Base-by-base conservation (phyloP, 768 basidiomycete genomes). In the Pleurotus citrinopileatus region DNA sequence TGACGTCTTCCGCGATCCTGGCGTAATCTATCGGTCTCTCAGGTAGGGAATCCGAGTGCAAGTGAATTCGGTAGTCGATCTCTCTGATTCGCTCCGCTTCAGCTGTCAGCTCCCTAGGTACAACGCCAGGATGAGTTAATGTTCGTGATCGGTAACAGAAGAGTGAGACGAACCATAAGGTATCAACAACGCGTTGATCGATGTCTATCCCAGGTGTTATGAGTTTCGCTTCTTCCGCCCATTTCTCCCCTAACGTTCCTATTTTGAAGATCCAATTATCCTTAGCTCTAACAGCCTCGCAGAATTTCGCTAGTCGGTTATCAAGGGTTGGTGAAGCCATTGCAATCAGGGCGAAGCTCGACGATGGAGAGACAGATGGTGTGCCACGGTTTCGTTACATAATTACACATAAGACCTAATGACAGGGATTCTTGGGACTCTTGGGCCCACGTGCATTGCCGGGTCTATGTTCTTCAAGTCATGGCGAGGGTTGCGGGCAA, bases 211-310 rank as follows among this genome's bases (percentile, higher is more conserved):
- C 37, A 22, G 17, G 32, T 29, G 8, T 9, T 4, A 55, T 22
- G 6, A 51, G 23, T 12, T 26, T 36, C 3, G 47, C 55, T 25
- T 55, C 55, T 20, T 23, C 9, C 26, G 47, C 55, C 55, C 55
- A 55, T 53, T 51, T 55, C 22, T 36, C 44, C 2, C 20, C 55
- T 17, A 55, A 26, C 9, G 34, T 19, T 10, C 23, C 50, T 19
- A 55, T 29, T 26, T 55, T 55, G 50, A 55, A 55, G 36, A 28
- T 15, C 55, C 55, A 55, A 8, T 53, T 27, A 12, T 48, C 15
- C 28, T 55, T 55, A 9, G 29, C 22, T 27, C 48, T 26, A 3
- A 55, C 48, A 9, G 55, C 54, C 17, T 55, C 54, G 47, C 47
- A 20, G 32, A 55, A 55, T 12, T 40, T 32, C 7, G 6, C 13